Conservation (phyloP, 2,329 filamentous ascomycete genomes). For the Verticillium alfalfae region DNA sequence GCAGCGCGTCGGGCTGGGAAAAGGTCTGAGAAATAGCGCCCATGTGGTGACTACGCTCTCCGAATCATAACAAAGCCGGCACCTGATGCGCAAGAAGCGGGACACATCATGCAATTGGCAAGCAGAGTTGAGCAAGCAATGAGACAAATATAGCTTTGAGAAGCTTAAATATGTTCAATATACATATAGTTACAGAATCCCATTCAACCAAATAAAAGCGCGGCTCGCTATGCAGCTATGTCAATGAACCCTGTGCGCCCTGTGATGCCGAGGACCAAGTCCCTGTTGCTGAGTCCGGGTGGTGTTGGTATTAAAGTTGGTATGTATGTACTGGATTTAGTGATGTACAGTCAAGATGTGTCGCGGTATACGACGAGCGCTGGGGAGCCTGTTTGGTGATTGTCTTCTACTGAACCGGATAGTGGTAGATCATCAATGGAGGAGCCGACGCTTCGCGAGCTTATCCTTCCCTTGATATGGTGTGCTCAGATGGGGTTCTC, state of each 20-base stretch:
- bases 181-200: background rate
- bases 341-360: background rate
- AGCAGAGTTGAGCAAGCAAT: background rate
- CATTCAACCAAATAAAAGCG: background rate
- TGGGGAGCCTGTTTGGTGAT: background rate
- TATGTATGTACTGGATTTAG: background rate
- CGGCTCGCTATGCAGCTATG: background rate
- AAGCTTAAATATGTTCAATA: background rate
- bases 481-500: constrained; percentile 33
- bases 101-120: background rate
- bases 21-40: too few relatives aligned
- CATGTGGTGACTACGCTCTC: too few relatives aligned
- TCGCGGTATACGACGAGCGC: background rate
- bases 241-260: background rate
- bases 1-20: too few relatives aligned
- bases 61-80: too few relatives aligned
- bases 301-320: background rate
- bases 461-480: background rate
- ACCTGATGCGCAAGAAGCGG: background rate
- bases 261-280: background rate
- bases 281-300: background rate
- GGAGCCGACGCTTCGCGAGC: background rate
- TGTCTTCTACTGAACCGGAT: background rate
- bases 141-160: background rate
- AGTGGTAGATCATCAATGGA: background rate